phyloP scores from a whole-genome alignment of 179 eudicot species.

The Vitellaria paradoxa region DNA sequence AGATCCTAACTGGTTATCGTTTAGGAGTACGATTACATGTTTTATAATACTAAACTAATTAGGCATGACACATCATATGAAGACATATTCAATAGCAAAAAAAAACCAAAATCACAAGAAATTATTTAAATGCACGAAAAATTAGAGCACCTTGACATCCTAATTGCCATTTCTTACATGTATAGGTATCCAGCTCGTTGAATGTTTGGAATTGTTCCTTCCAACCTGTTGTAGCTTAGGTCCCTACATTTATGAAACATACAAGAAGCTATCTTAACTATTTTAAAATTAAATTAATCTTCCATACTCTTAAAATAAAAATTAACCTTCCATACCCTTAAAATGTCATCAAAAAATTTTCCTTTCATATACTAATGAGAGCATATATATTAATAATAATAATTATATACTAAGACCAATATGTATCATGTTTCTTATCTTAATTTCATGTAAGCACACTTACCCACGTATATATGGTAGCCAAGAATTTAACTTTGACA shows the following conservation, averaged over 20 bases:
- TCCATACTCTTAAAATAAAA: no score
- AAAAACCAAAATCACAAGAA: background rate
- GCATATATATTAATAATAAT: no score
- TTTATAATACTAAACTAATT: no score
- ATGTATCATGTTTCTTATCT: background rate
- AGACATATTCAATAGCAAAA: background rate
- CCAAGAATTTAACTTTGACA: background rate
- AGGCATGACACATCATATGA: background rate
- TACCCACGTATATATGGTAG: background rate
- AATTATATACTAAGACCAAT: no score
- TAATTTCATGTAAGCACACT: background rate
- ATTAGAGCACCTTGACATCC: no score
- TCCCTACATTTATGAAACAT: constrained; percentile 28
- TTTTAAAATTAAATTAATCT: no score
- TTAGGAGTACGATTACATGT: no score
- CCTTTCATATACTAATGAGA: no score
- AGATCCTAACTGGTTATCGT: no score
- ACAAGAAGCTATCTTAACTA: no score
- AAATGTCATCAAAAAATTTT: no score
- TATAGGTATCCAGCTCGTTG: background rate
- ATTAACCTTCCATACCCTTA: no score
- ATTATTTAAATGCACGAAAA: background rate
- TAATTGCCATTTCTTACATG: constrained; percentile 28
- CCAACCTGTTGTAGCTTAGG: constrained; percentile 49
- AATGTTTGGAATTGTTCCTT: constrained; percentile 28